Base-by-base conservation (phyloP, 441 rosid genomes). In the Pelargonium australe region DNA sequence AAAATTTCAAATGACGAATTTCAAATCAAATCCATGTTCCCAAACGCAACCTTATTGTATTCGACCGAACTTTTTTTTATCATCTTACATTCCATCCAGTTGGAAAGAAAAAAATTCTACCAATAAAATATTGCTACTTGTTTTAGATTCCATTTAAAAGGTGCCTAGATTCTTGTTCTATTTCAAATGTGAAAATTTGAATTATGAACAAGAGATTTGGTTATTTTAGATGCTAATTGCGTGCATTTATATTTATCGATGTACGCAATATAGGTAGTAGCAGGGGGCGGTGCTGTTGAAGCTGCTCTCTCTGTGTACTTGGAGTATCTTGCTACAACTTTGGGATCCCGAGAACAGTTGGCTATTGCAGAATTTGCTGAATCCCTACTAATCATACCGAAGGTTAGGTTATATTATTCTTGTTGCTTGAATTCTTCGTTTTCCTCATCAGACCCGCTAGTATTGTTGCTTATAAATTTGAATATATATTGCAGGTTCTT, bases 261-360 rank as follows among this genome's bases (percentile, higher is more conserved):
- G 25, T 10, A 34, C 20, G 65, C 47, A 49, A 78, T 68, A 31
- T 87, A 90, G 99, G 97, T 92, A 53, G 99, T 95, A 65, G 97
- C 99, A 0, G 99, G 98, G 71, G 99, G 99, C 70, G 99, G 98
- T 73, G 99, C 99, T 4, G 98, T 92, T 69, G 98, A 95, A 75
- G 75, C 97, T 67, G 97, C 99, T 51, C 82, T 92, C 66, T 89
- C 99, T 65, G 98, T 92, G 47, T 89, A 89, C 73, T 76, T 95
- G 87, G 97, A 95, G 79, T 88, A 90, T 78, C 97, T 95, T 64
- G 99, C 98, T 31, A 90, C 94, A 34, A 92, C 98, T 68, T 79
- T 92, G 66, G 96, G 97, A 68, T 95, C 98, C 34, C 87, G 97
- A 11, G 99, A 92, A 82, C 98, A 95, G 77, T 80, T 92, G 78